Conservation (phyloP, 805 yeast genomes). For the Wickerhamomyces pijperi region DNA sequence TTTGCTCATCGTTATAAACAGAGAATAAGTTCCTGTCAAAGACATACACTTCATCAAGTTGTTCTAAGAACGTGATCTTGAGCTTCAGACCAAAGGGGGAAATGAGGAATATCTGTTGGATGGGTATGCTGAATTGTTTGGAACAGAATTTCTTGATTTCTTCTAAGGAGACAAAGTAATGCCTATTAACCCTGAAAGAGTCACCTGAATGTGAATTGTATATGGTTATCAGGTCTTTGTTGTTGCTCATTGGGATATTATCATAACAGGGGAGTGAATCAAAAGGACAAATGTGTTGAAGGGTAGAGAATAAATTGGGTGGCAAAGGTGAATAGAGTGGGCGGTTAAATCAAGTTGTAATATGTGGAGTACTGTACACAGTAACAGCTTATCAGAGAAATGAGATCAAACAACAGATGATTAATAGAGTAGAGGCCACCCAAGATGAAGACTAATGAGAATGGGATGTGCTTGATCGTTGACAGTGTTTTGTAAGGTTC, state of each 20-base stretch:
- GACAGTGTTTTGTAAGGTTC: too few relatives aligned
- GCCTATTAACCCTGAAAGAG: conserved; percentile 23
- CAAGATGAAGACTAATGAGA: too few relatives aligned
- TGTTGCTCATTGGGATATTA: conserved; percentile 4
- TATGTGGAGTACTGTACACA: too few relatives aligned
- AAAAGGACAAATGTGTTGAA: too few relatives aligned
- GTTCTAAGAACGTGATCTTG: conserved; percentile 31
- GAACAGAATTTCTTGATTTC: conserved; percentile 30
- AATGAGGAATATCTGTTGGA: conserved; percentile 35
- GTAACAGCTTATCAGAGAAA: too few relatives aligned
- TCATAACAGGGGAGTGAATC: background rate
- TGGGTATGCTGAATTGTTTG: conserved; percentile 29
- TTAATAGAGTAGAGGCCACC: too few relatives aligned
- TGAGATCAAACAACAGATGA: too few relatives aligned
- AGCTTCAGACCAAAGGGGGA: conserved; percentile 58
- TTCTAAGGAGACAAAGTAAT: conserved; percentile 29
- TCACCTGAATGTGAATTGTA: conserved; percentile 36
- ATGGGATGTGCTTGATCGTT: too few relatives aligned
- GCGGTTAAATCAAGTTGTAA: too few relatives aligned
- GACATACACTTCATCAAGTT: conserved; percentile 43
- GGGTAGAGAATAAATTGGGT: too few relatives aligned
- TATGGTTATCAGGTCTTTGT: conserved; percentile 8
- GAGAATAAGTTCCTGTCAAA: conserved; percentile 53
- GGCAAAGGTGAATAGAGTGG: too few relatives aligned
- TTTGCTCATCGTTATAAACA: conserved; percentile 12